Conservation (phyloP, 2,329 filamentous ascomycete species). For the Lecanoromycetidae sp. region DNA sequence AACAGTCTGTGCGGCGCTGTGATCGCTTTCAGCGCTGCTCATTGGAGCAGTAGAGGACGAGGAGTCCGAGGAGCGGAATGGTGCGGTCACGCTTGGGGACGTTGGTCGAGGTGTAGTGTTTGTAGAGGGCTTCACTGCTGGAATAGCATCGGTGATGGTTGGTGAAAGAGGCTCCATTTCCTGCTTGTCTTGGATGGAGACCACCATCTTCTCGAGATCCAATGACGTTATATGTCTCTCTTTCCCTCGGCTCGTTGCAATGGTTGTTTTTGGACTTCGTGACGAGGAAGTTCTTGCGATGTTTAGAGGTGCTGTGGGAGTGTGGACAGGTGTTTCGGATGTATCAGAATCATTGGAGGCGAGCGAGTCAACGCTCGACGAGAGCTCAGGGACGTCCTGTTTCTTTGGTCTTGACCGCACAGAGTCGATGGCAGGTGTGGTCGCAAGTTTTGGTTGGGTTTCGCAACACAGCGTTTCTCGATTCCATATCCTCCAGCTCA, state of each 20-base stretch:
- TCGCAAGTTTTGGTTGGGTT: slow-evolving; percentile 42
- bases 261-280: slow-evolving; percentile 44
- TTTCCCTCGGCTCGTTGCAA: slow-evolving; percentile 56
- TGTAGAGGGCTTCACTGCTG: slow-evolving; percentile 23
- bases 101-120: slow-evolving; percentile 34
- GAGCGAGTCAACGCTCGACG: slow-evolving; percentile 64
- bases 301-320: slow-evolving; percentile 45
- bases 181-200: slow-evolving; percentile 77
- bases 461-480: slow-evolving; percentile 84
- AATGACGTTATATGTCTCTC: slow-evolving; percentile 88
- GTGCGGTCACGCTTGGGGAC: slow-evolving; percentile 30
- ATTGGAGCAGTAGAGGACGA: slow-evolving; percentile 45
- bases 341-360: slow-evolving; percentile 48
- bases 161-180: slow-evolving; percentile 48
- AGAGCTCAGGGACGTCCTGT: slow-evolving; percentile 59
- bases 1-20: slow-evolving; percentile 29
- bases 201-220: slow-evolving; percentile 87
- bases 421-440: slow-evolving; percentile 37
- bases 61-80: slow-evolving; percentile 43
- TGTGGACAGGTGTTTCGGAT: slow-evolving; percentile 36
- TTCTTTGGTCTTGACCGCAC: slow-evolving; percentile 30
- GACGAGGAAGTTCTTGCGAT: slow-evolving; percentile 57
- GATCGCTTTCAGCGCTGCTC: slow-evolving; percentile 32
- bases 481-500: slow-evolving; percentile 93
- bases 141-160: slow-evolving; percentile 30